Evolutionary conservation across 2,329 filamentous ascomycete genomes (phyloP), one percentile per base, ranked within the genome.

Genomic region (Clonostachys sp.): DNA sequence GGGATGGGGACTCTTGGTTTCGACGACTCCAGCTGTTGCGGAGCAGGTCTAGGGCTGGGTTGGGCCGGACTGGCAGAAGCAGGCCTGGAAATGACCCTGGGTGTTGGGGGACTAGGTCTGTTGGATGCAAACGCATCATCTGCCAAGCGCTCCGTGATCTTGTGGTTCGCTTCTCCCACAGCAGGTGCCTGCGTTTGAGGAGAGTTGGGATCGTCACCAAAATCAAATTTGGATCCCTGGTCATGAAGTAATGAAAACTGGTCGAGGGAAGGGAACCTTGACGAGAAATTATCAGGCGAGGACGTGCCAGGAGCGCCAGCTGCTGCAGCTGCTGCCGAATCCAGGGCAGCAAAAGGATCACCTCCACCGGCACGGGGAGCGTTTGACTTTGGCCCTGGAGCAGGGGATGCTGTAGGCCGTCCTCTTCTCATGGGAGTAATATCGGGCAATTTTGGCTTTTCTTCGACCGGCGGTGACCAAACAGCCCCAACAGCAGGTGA

Each of bases 351-450:
- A 63, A 97, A 99, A 0, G 94, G 94, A 64, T 99, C 94, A 42
- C 80, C 83, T 24, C 24, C 24, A 30, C 24, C 24, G 10, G 8
- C 24, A 72, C 86, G 46, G 78, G 80, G 70, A 57, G 51, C 56
- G 72, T 86, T 46, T 79, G 80, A 69, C 57, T 51, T 72, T 57
- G 57, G 74, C 5, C 76, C 74, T 6, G 54, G 40, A 9, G 56
- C 49, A 48, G 58, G 68, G 9, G 68, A 63, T 14, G 71, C 60
- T 6, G 64, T 65, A 20, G 74, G 68, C 16, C 91, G 87, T 5
- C 94, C 94, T 68, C 94, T 81, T 51, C 94, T 82, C 94, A 97
- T 97, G 1, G 92, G 94, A 36, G 88, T 84, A 51, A 99, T 90
- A 20, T 96, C 90, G 9, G 94, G 94, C 47, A 97, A 84, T 9